Conservation (phyloP, 2,329 filamentous ascomycete species). For the Botrytis fabae region DNA sequence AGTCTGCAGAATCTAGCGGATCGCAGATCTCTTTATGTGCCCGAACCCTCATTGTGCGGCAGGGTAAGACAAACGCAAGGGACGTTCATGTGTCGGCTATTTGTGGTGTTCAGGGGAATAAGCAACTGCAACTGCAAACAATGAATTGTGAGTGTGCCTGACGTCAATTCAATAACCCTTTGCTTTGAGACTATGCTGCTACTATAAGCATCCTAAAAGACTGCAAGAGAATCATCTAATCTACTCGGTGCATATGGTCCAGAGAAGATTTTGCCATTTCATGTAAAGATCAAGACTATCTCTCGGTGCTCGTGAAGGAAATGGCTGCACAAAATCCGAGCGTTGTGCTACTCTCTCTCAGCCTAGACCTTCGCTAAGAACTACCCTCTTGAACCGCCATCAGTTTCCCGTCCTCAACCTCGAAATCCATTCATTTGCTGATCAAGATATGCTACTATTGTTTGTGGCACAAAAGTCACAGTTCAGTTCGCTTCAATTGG, state of each 20-base stretch:
- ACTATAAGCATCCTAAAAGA: background rate
- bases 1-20: background rate
- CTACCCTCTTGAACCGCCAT: background rate
- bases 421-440: background rate
- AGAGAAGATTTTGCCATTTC: background rate
- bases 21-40: background rate
- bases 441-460: background rate
- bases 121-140: background rate
- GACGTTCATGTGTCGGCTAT: slow-evolving; percentile 13
- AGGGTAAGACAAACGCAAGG: slow-evolving; percentile 10
- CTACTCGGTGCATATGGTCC: background rate
- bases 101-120: background rate
- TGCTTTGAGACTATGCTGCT: background rate
- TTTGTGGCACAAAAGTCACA: background rate
- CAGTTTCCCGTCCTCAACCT: background rate
- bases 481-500: background rate
- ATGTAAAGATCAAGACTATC: background rate
- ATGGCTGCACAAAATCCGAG: slow-evolving; percentile 9
- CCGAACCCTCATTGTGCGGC: background rate
- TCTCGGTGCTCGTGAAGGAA: background rate
- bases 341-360: background rate
- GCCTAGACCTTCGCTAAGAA: slow-evolving; percentile 8
- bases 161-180: background rate
- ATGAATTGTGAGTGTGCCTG: background rate
- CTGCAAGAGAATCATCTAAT: background rate